Conservation (phyloP, 116 monocot species). For the Papilionanthe hybrid region DNA sequence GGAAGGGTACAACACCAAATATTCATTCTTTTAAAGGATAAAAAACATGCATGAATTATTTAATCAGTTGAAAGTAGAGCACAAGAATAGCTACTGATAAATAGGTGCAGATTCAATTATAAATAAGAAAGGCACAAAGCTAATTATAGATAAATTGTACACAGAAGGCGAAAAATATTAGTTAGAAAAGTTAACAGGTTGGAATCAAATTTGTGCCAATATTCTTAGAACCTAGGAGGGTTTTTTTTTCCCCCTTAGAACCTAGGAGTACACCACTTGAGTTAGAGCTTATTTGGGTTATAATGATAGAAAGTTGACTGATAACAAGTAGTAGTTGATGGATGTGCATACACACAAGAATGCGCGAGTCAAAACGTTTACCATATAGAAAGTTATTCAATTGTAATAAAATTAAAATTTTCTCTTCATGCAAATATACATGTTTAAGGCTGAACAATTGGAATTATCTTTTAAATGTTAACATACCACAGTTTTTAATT, state of each 20-base stretch:
- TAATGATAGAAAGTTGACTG: not conserved
- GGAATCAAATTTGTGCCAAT: not conserved
- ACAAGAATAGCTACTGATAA: not conserved
- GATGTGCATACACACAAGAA: not conserved
- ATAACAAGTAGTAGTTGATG: not conserved
- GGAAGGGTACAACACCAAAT: not conserved
- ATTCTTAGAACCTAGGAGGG: not conserved
- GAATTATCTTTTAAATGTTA: not conserved
- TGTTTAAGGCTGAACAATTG: not conserved
- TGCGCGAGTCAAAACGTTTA: not conserved
- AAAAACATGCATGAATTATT: not conserved
- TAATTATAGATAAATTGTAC: not conserved
- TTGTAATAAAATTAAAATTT: not conserved
- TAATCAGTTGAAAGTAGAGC: not conserved
- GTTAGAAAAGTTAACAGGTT: not conserved
- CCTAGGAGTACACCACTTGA: not conserved
- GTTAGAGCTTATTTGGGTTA: not conserved
- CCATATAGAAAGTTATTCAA: not conserved
- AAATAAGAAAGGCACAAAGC: not conserved
- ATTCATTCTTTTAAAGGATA: not conserved
- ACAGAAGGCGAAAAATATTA: not conserved
- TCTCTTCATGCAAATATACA: not conserved
- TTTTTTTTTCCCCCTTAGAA: not conserved
- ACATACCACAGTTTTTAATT: not conserved
- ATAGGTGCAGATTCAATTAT: not conserved